Evolutionary conservation across 2,329 filamentous ascomycete species (phyloP).

Genomic region (Diaporthe citrichinensis): DNA sequence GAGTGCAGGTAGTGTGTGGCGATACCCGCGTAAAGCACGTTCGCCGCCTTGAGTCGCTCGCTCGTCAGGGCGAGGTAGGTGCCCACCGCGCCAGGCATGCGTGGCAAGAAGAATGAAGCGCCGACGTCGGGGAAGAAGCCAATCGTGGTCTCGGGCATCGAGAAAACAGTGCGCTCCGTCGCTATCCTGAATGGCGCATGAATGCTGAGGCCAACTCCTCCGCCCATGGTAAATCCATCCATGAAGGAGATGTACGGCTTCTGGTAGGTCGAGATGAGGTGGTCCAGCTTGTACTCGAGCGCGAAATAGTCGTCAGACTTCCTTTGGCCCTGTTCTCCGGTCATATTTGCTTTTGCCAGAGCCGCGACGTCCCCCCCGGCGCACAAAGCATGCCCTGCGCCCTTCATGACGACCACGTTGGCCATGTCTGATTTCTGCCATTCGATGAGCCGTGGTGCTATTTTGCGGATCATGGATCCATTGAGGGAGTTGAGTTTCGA

Average conservation of each 20-base stretch:
- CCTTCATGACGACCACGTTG: constrained; percentile 93
- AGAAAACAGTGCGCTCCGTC: constrained; percentile 94
- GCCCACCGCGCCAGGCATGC: constrained; percentile 87
- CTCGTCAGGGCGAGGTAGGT: constrained; percentile 96
- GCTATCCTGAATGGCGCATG: constrained; percentile 98
- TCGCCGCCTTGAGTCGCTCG: constrained; percentile 83
- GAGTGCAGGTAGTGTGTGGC: constrained; percentile 98
- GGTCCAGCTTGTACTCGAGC: constrained; percentile 96
- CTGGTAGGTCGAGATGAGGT: constrained; percentile 91
- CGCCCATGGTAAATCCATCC: constrained; percentile 99
- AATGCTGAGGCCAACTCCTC: constrained; percentile 92
- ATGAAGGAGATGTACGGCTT: constrained; percentile 97
- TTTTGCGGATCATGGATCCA: constrained; percentile 95
- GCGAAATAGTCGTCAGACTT: constrained; percentile 89
- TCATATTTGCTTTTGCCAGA: constrained; percentile 80
- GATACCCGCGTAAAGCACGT: constrained; percentile 91
- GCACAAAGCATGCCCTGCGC: constrained; percentile 89
- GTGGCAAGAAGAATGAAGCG: constrained; percentile 93
- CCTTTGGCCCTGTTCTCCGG: constrained; percentile 78
- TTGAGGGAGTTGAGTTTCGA: constrained; percentile 93
- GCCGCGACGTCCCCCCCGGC: constrained; percentile 91
- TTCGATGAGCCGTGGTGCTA: constrained; percentile 88
- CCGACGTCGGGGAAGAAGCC: constrained; percentile 99
- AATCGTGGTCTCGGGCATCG: constrained; percentile 98
- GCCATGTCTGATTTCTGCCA: constrained; percentile 97